These are phyloP conservation scores for Zasmidium cellare DNA, from an alignment of 2,329 filamentous ascomycete species.

Conservation along the genomic window DNA sequence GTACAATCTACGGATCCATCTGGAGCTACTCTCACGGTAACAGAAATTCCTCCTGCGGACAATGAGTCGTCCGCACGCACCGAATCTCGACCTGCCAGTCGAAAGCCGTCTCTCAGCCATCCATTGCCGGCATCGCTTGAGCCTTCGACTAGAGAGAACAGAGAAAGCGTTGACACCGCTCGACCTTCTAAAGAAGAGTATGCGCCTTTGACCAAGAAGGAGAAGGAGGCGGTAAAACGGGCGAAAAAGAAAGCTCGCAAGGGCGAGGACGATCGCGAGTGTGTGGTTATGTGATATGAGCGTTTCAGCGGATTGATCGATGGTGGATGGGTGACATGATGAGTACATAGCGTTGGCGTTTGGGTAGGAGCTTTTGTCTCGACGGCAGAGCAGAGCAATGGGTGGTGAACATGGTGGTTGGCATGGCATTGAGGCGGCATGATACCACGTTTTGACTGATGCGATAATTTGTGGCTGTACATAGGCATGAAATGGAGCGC, in stretches of 20 bases:
- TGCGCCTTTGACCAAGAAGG: constrained; percentile 26
- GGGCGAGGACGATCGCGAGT: constrained; percentile 42
- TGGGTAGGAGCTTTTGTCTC: neutral
- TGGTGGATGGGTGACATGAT: neutral
- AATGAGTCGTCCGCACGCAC: constrained; percentile 1
- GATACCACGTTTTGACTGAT: neutral
- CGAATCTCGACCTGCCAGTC: neutral
- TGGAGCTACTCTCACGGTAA: constrained; percentile 2
- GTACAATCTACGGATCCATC: constrained; percentile 1
- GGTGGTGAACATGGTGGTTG: neutral
- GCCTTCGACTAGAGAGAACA: neutral
- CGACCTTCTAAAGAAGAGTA: constrained; percentile 6
- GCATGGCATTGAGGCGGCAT: neutral
- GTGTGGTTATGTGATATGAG: constrained; percentile 48
- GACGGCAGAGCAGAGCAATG: neutral
- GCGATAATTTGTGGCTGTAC: neutral
- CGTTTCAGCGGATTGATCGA: neutral
- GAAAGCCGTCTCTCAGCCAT: neutral
- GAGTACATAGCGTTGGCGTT: constrained; percentile 12
- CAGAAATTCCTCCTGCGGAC: neutral
- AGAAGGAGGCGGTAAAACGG: constrained; percentile 29
- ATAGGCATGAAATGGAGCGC: neutral
- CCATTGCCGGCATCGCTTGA: neutral
- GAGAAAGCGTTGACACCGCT: constrained; percentile 8
- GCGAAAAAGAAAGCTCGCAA: constrained; percentile 30